Percentiles rank a stretch among this genome's conserved stretches.
Evolutionary conservation across 768 basidiomycete species (phyloP).

Genomic region (Pulveroboletus sp.): DNA sequence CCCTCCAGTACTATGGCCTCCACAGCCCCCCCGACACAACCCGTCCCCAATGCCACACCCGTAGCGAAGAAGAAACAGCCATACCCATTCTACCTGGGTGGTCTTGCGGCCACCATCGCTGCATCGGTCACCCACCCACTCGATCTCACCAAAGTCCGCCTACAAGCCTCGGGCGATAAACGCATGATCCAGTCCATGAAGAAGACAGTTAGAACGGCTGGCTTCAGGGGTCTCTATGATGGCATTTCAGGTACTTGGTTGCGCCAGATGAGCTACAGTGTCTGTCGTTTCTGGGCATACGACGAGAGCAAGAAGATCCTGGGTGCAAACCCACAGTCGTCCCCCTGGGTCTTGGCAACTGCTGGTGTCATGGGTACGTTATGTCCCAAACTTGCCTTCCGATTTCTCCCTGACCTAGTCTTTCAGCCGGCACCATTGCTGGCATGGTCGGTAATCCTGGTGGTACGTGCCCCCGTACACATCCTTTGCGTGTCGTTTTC

Average conservation of each 20-base stretch:
- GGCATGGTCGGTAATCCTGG: conserved; percentile 89
- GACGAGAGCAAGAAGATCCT: conserved; percentile 86
- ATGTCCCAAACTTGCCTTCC: neutral
- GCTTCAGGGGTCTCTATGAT: conserved; percentile 72
- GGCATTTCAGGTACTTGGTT: conserved; percentile 88
- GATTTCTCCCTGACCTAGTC: neutral
- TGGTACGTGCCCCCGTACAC: conserved; percentile 43
- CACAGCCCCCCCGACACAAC: conserved; percentile 5
- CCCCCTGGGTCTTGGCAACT: conserved; percentile 76
- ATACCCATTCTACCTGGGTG: conserved; percentile 86
- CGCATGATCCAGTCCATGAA: conserved; percentile 80
- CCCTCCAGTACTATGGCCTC: conserved; percentile 17
- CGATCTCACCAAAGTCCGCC: conserved; percentile 87
- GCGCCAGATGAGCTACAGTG: conserved; percentile 89
- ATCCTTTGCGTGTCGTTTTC: neutral
- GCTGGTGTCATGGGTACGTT: conserved; percentile 85
- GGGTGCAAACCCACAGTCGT: conserved; percentile 62
- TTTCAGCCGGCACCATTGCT: conserved; percentile 76
- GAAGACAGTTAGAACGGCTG: conserved; percentile 81
- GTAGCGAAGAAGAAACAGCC: conserved; percentile 53
- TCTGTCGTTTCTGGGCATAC: conserved; percentile 93
- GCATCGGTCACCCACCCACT: conserved; percentile 88
- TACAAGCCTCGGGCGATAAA: conserved; percentile 92
- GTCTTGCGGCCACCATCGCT: conserved; percentile 83
- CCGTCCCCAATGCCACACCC: conserved; percentile 8